Conservation (phyloP, 2,329 filamentous ascomycete species). For the Ophioceras dolichostomum region DNA sequence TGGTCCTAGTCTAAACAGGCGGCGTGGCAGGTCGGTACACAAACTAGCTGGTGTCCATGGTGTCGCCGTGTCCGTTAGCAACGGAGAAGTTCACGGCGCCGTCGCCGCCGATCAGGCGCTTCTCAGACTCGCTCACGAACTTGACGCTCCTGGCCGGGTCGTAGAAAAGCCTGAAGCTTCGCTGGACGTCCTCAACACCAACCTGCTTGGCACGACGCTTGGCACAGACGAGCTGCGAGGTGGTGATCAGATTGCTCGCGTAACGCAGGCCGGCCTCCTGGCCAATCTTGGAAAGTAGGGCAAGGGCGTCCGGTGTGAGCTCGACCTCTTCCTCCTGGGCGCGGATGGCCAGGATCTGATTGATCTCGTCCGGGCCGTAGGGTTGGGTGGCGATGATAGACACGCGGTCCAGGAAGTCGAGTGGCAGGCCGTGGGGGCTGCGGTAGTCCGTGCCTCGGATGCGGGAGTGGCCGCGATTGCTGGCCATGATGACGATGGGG, state of each 20-base stretch:
- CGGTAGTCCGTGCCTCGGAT: constrained; percentile 91
- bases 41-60: constrained; percentile 16
- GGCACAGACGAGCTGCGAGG: constrained; percentile 73
- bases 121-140: constrained; percentile 84
- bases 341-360: constrained; percentile 83
- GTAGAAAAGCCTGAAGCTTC: constrained; percentile 90
- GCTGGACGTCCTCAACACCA: constrained; percentile 75
- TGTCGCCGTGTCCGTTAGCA: constrained; percentile 37
- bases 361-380: constrained; percentile 74
- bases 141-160: constrained; percentile 79
- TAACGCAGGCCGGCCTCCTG: constrained; percentile 86
- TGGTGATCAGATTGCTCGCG: constrained; percentile 95
- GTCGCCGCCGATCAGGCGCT: constrained; percentile 80
- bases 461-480: constrained; percentile 82
- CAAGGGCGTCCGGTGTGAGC: constrained; percentile 76
- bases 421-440: constrained; percentile 83
- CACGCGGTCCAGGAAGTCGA: constrained; percentile 92
- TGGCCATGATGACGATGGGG: constrained; percentile 98
- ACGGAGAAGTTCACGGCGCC: constrained; percentile 63
- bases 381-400: constrained; percentile 91
- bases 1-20: too few species aligned
- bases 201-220: constrained; percentile 83
- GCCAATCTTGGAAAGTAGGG: constrained; percentile 89
- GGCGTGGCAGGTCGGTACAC: too few species aligned
- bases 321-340: constrained; percentile 96